phyloP scores from a whole-genome alignment of 2,329 filamentous ascomycete species.

The Coniochaeta hoffmannii region DNA sequence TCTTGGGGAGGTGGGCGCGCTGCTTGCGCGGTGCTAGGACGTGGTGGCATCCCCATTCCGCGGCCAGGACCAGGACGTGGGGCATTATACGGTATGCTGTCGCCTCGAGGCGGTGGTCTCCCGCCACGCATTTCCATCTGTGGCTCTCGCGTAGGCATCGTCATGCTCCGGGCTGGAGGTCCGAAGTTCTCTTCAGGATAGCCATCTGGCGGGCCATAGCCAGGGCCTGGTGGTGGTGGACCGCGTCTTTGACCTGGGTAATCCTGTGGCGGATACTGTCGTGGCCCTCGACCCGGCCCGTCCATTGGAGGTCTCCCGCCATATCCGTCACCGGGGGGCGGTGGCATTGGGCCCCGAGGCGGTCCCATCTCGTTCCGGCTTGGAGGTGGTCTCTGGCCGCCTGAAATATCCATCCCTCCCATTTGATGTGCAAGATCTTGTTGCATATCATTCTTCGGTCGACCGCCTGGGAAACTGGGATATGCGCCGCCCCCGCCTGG shows the following conservation, averaged over 20 bases:
- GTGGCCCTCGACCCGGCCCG: slow-evolving; percentile 17
- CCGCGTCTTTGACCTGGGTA: slow-evolving; percentile 29
- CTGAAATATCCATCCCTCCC: slow-evolving; percentile 29
- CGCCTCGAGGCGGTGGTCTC: slow-evolving; percentile 27
- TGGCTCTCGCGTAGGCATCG: slow-evolving; percentile 45
- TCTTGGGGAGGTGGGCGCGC: slow-evolving; percentile 46
- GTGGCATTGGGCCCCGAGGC: slow-evolving; percentile 24
- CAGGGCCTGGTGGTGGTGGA: slow-evolving; percentile 15
- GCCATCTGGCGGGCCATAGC: slow-evolving; percentile 15
- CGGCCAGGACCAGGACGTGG: slow-evolving; percentile 26
- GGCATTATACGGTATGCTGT: slow-evolving; percentile 39
- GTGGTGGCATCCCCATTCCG: slow-evolving; percentile 31
- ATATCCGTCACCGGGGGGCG: slow-evolving; percentile 21
- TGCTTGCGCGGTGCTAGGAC: slow-evolving; percentile 48
- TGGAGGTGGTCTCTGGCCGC: slow-evolving; percentile 18
- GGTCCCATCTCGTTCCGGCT: slow-evolving; percentile 20
- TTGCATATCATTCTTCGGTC: slow-evolving; percentile 30
- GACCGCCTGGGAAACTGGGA: slow-evolving; percentile 33
- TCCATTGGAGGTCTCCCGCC: slow-evolving; percentile 25
- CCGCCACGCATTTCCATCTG: slow-evolving; percentile 29
- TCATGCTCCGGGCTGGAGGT: slow-evolving; percentile 51
- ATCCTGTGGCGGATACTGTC: slow-evolving; percentile 27
- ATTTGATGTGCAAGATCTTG: slow-evolving; percentile 32
- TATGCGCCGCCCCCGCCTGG: slow-evolving; percentile 30
- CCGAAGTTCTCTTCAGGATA: slow-evolving; percentile 36